A percentile compares a stretch with the other conserved stretches of the same genome.
These are phyloP conservation scores for Fusarium lyarnte DNA, from an alignment of 2,329 filamentous ascomycete genomes.

Conservation along the genomic window DNA sequence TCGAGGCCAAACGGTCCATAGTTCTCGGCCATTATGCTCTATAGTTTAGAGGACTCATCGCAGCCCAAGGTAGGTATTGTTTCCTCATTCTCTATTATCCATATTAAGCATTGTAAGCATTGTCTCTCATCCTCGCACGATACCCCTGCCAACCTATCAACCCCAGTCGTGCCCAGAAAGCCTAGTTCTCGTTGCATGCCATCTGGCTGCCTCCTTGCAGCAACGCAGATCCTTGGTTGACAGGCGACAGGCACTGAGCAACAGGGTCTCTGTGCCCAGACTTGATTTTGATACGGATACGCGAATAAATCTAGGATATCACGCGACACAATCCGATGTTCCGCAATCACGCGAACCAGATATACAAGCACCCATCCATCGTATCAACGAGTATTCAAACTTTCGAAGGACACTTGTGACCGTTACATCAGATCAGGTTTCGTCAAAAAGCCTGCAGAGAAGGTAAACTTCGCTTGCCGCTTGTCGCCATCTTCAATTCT, in stretches of 20 bases:
- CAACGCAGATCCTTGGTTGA: conserved; percentile 14
- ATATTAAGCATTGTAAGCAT: background rate
- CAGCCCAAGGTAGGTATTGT: background rate
- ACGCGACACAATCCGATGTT: conserved; percentile 28
- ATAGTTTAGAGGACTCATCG: background rate
- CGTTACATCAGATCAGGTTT: background rate
- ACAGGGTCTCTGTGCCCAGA: background rate
- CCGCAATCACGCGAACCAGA: conserved; percentile 5
- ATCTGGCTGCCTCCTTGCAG: conserved; percentile 29
- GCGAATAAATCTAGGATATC: conserved; percentile 15
- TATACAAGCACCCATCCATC: background rate
- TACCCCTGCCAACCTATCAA: conserved; percentile 10
- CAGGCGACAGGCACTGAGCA: conserved; percentile 10
- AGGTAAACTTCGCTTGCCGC: background rate
- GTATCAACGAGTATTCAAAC: background rate
- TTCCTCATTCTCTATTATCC: background rate
- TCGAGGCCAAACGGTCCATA: background rate
- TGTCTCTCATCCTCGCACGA: conserved; percentile 5
- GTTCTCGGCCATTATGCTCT: background rate
- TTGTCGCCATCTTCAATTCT: conserved; percentile 1
- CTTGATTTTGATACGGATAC: conserved; percentile 17
- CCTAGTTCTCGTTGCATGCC: conserved; percentile 10
- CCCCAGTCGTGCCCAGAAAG: conserved; percentile 14
- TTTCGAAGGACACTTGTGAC: background rate
- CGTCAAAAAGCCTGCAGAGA: background rate